Evolutionary conservation across 768 basidiomycete genomes (phyloP), one percentile per base, ranked within the genome.

Genomic region (Termitomyces sp.): DNA sequence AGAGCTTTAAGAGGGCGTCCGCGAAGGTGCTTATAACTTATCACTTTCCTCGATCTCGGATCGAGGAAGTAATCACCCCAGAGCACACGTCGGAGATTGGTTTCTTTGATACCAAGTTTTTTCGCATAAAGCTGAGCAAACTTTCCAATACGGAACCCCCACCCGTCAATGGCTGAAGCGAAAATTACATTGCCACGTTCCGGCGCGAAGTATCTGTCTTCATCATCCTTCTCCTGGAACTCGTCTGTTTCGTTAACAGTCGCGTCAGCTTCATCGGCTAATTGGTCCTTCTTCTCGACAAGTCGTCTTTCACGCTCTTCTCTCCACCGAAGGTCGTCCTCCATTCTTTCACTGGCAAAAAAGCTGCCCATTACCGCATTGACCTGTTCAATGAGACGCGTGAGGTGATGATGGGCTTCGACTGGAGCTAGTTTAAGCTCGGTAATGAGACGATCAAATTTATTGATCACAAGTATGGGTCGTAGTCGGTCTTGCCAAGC

Each of bases 31-130:
- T 94, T 95, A 71, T 94, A 78, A 64, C 88, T 91, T 67, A 98
- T 86, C 38, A 98, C 90, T 62, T 85, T 82, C 72, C 97, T 98
- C 43, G 90, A 90, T 75, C 98, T 98, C 0, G 96, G 92, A 70
- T 98, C 97, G 51, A 98, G 79, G 72, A 90, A 99, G 69, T 87
- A 98, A 71, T 98, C 97, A 3, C 97, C 97, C 97, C 97, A 99
- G 6, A 99, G 77, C 9, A 94, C 93, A 50, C 85, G 80, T 57
- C 90, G 80, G 37, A 99, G 74, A 66, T 91, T 95, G 5, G 77
- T 77, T 73, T 98, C 96, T 68, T 90, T 90, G 66, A 98, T 88
- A 27, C 92, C 90, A 12, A 99, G 81, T 70, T 96, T 98, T 38
- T 83, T 78, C 0, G 92, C 89, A 71, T 95, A 98, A 9, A 98